Base-by-base conservation (phyloP, 192 early-diverging fungal species). In the Coemansia sp. region DNA sequence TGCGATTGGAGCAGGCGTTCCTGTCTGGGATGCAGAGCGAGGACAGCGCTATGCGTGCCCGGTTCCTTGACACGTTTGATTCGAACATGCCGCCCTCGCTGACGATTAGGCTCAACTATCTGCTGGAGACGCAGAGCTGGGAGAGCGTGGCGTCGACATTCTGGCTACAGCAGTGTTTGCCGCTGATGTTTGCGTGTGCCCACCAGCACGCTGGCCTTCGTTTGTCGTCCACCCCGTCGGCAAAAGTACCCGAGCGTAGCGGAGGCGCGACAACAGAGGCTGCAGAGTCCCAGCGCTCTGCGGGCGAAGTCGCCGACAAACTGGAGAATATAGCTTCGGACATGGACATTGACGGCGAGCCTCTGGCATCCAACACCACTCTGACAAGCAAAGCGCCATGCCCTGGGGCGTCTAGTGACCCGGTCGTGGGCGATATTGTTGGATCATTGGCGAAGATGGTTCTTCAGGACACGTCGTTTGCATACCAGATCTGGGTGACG, bases 81-180 rank as follows among this genome's bases (percentile, higher is more conserved):
- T 56, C 81, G 10, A 91, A 87, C 51, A 78, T 94, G 45, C 77
- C 81, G 17, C 76, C 76, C 5, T 64, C 78, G 1, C 57, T 94
- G n/a, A 67, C 78, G 40, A 76, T 78, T 18, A 75, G 97, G 5
- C 69, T 99, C 11, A 87, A 84, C 29, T 99, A 99, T 53, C 65
- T 98, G 17, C 59, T 99, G 23, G 83, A 84, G 23, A 82, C 89
- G 9, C 97, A 99, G 62, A 96, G 89, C 49, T 99, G 97, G 97
- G 94, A 96, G 38, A 84, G 75, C 40, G 77, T 99, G 9, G 78
- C 81, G 0, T 67, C 74, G 33, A 80, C 83, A 11, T 98, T 93
- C 54, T 99, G 94, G 93, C 72, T 98, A 23, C 85, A 88, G 43
- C 95, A 98, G 45, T 90, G 92, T 0, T 51, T 94, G 21, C 91